Evolutionary conservation across 2,329 filamentous ascomycete species (phyloP).

Genomic region (Pestalotiopsis sp.): DNA sequence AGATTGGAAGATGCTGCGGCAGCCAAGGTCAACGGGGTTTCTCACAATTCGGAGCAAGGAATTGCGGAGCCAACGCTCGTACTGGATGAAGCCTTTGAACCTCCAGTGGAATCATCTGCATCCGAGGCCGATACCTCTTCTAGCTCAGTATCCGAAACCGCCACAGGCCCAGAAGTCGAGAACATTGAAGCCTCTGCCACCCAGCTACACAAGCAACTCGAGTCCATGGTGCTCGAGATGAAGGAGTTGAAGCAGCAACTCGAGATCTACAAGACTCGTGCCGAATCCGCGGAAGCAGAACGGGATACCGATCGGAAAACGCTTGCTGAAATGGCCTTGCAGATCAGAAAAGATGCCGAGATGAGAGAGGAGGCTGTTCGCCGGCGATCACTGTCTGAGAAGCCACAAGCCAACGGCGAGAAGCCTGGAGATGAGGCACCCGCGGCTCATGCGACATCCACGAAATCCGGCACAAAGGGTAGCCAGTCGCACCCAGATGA

Average conservation of each 20-base stretch:
- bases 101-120: slow-evolving; percentile 34
- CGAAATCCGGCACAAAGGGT: slow-evolving; percentile 20
- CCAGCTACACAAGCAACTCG: slow-evolving; percentile 70
- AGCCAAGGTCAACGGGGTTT: slow-evolving; percentile 39
- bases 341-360: slow-evolving; percentile 72
- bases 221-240: slow-evolving; percentile 79
- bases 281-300: slow-evolving; percentile 80
- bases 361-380: slow-evolving; percentile 45
- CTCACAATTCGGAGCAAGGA: slow-evolving; percentile 31
- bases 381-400: slow-evolving; percentile 37
- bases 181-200: slow-evolving; percentile 36
- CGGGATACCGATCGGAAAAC: slow-evolving; percentile 71
- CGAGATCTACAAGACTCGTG: slow-evolving; percentile 74
- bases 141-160: slow-evolving; percentile 20
- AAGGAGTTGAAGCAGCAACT: slow-evolving; percentile 79
- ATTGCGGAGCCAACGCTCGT: slow-evolving; percentile 32
- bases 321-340: slow-evolving; percentile 84
- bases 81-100: slow-evolving; percentile 49
- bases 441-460: slow-evolving; percentile 21
- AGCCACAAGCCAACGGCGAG: slow-evolving; percentile 18
- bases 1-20: slow-evolving; percentile 61
- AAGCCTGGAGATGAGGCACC: slow-evolving; percentile 19
- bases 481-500: slow-evolving; percentile 28
- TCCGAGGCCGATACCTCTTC: slow-evolving; percentile 21
- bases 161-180: slow-evolving; percentile 30